Percentiles rank a stretch among this genome's conserved stretches.
Conservation (phyloP, 225 moss, liverwort and hornwort genomes). For the Marchantia polymorpha region DNA sequence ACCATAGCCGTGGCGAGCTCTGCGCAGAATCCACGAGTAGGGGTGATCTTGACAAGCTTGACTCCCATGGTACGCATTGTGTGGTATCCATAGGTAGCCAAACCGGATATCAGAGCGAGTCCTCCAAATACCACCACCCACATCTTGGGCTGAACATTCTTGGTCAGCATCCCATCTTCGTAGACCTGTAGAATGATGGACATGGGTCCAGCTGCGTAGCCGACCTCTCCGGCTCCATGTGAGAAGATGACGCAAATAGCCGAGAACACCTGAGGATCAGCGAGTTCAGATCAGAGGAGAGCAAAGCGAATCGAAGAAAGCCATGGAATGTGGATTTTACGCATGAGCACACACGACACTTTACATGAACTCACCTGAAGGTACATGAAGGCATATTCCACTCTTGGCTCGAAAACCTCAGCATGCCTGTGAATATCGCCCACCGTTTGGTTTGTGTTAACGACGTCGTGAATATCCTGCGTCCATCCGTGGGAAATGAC, state of each 20-base stretch:
- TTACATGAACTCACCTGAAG: constrained; percentile 22
- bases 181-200: constrained; percentile 29
- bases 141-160: constrained; percentile 14
- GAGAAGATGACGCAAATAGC: constrained; percentile 43
- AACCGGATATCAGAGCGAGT: constrained; percentile 3
- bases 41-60: constrained; percentile 37
- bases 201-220: constrained; percentile 32
- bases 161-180: constrained; percentile 22
- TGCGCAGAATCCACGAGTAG: constrained; percentile 29
- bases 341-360: too few relatives aligned
- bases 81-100: constrained; percentile 33
- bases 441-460: constrained; percentile 21
- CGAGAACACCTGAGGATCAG: constrained; percentile 29
- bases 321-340: too few relatives aligned
- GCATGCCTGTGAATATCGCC: constrained; percentile 25
- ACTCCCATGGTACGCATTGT: constrained; percentile 34
- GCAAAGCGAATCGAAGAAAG: too few relatives aligned
- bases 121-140: constrained; percentile 31
- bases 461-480: constrained; percentile 32
- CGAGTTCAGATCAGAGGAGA: too few relatives aligned
- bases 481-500: constrained; percentile 22
- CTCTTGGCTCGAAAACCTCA: constrained; percentile 27
- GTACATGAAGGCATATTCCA: constrained; percentile 35
- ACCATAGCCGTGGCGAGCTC: constrained; percentile 39
- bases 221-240: constrained; percentile 43